Conservation (phyloP, 768 basidiomycete species). For the Erythrobasidium yunnanense region DNA sequence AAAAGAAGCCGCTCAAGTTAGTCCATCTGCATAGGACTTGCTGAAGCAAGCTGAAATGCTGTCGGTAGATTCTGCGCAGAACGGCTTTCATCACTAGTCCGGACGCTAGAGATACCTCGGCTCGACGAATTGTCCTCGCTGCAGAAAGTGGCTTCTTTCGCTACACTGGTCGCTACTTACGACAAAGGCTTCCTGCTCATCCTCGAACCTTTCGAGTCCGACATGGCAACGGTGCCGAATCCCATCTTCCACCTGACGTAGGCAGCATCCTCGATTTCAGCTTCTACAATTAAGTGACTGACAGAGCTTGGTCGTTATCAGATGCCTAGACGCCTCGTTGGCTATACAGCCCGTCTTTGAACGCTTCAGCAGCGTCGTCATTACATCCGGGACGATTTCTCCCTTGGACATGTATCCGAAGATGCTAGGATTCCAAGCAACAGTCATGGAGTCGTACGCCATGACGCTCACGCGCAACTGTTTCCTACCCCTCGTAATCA, state of each 20-base stretch:
- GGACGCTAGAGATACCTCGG: constrained; percentile 76
- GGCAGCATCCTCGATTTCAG: no score
- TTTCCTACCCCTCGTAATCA: constrained; percentile 92
- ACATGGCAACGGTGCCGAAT: constrained; percentile 95
- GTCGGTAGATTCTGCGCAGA: constrained; percentile 80
- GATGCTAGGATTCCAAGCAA: constrained; percentile 95
- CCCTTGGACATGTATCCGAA: constrained; percentile 99
- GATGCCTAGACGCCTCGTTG: constrained; percentile 91
- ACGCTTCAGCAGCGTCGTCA: constrained; percentile 93
- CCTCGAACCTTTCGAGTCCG: constrained; percentile 95
- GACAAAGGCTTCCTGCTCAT: constrained; percentile 97
- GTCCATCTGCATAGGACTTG: constrained; percentile 30
- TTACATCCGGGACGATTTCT: constrained; percentile 96
- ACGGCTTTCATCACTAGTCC: constrained; percentile 80
- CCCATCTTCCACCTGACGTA: constrained; percentile 96
- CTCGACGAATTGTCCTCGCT: constrained; percentile 83
- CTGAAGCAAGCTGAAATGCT: not conserved
- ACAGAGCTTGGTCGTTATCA: no score
- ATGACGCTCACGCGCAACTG: constrained; percentile 96
- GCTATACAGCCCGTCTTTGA: constrained; percentile 98
- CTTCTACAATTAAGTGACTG: no score
- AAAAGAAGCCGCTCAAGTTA: constrained; percentile 77
- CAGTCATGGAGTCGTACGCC: constrained; percentile 90
- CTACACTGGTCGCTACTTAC: constrained; percentile 92
- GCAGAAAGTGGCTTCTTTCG: constrained; percentile 91